These are phyloP conservation scores for Quercus parvula DNA, from an alignment of 306 rosid species.

Conservation along the genomic window DNA sequence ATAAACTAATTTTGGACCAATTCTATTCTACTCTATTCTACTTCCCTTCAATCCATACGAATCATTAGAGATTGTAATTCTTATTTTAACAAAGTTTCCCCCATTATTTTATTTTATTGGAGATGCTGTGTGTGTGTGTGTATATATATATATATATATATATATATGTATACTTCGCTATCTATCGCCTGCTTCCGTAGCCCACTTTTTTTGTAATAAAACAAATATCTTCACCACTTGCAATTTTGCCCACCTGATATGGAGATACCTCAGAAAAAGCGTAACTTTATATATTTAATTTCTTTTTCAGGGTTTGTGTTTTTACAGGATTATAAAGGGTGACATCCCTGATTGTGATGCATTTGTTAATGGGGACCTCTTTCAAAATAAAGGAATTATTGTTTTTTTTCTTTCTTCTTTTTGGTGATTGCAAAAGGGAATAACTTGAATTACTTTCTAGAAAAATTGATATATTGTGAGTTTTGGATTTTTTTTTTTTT, in stretches of 20 bases:
- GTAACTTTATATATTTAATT: background rate
- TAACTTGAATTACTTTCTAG: background rate
- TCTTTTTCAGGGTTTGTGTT: background rate
- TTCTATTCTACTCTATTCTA: too few relatives aligned
- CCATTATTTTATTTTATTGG: background rate
- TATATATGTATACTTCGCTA: background rate
- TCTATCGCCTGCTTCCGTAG: background rate
- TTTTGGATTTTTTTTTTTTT: too few relatives aligned
- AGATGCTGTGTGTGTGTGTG: background rate
- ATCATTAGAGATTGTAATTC: too few relatives aligned
- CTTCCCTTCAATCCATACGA: too few relatives aligned
- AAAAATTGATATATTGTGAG: background rate
- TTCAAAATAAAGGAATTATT: background rate
- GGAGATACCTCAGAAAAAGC: background rate
- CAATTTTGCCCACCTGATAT: background rate
- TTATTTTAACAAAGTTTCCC: too few relatives aligned
- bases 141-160: too few relatives aligned
- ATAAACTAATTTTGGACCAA: fast-evolving
- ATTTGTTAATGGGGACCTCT: background rate
- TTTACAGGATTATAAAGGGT: background rate
- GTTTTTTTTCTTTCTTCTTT: background rate
- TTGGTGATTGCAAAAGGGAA: background rate
- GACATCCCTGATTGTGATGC: background rate
- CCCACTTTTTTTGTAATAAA: background rate
- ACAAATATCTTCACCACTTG: background rate